These are phyloP conservation scores for Cytospora chrysosperma DNA, from an alignment of 2,329 filamentous ascomycete species.

Conservation along the genomic window DNA sequence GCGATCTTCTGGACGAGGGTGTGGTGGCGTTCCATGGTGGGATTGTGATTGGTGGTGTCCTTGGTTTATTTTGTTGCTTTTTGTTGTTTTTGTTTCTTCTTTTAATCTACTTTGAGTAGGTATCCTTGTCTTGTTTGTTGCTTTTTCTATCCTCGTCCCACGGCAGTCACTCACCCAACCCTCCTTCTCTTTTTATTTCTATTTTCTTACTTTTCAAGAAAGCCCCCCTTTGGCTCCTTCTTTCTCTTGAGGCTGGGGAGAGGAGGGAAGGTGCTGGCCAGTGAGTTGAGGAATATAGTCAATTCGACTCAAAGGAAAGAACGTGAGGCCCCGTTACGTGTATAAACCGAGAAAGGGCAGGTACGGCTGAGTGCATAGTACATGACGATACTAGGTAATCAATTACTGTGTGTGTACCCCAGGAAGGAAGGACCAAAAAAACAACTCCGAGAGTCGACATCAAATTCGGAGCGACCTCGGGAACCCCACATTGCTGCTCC, in stretches of 20 bases:
- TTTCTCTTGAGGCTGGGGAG: too few relatives aligned
- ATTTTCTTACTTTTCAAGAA: too few relatives aligned
- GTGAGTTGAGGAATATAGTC: neutral
- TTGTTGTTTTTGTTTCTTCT: neutral
- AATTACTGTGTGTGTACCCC: too few relatives aligned
- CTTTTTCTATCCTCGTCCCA: too few relatives aligned
- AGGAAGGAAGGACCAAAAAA: neutral
- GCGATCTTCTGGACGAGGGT: slow-evolving; percentile 49
- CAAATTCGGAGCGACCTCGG: too few relatives aligned
- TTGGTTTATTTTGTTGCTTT: neutral
- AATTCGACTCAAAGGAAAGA: neutral
- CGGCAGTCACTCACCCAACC: too few relatives aligned
- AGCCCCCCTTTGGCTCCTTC: neutral
- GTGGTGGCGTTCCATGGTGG: slow-evolving; percentile 48
- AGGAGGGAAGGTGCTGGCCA: neutral
- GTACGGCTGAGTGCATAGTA: neutral
- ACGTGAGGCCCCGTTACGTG: neutral
- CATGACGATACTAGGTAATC: too few relatives aligned
- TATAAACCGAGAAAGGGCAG: neutral
- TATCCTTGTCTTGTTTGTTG: too few relatives aligned
- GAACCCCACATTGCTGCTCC: slow-evolving; percentile 9
- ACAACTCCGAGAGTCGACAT: neutral
- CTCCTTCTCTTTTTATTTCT: neutral
- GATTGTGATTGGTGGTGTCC: neutral
- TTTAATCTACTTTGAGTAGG: too few relatives aligned